Evolutionary conservation across 345 rosid species (phyloP).

Genomic region (Microthlaspi erraticum): DNA sequence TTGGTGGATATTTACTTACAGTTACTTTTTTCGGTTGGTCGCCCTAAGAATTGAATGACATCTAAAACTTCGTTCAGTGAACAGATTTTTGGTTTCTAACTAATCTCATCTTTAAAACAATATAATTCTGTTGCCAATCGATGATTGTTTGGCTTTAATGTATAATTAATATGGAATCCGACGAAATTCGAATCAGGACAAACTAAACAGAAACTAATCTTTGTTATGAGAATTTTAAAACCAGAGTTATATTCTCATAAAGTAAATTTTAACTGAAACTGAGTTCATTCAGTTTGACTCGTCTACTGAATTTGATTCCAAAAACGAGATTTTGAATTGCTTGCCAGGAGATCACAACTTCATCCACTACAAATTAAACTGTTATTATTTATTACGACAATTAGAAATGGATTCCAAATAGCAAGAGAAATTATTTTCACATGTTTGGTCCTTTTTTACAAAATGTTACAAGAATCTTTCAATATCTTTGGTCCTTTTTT

Average conservation of each 20-base stretch:
- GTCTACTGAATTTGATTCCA: neutral
- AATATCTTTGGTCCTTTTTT: conserved; percentile 11
- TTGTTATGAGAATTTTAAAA: neutral
- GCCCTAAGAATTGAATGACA: conserved; percentile 12
- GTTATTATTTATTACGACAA: neutral
- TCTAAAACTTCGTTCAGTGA: conserved; percentile 9
- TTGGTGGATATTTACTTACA: too few relatives aligned
- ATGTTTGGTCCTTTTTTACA: neutral
- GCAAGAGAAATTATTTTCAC: neutral
- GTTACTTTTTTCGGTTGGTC: conserved; percentile 12
- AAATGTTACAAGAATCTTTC: conserved; percentile 8
- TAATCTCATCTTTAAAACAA: neutral
- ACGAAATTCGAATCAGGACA: neutral
- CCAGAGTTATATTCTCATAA: neutral
- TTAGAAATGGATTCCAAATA: conserved; percentile 1
- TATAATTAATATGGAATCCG: neutral
- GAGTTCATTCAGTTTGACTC: neutral
- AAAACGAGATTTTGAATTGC: neutral
- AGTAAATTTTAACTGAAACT: neutral
- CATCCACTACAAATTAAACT: neutral
- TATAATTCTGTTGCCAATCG: neutral
- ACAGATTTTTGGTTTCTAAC: neutral
- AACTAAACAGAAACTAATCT: neutral
- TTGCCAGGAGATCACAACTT: neutral
- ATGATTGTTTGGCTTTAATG: conserved; percentile 13